Conservation (phyloP, 116 monocot species). For the Papilionanthe hybrid region DNA sequence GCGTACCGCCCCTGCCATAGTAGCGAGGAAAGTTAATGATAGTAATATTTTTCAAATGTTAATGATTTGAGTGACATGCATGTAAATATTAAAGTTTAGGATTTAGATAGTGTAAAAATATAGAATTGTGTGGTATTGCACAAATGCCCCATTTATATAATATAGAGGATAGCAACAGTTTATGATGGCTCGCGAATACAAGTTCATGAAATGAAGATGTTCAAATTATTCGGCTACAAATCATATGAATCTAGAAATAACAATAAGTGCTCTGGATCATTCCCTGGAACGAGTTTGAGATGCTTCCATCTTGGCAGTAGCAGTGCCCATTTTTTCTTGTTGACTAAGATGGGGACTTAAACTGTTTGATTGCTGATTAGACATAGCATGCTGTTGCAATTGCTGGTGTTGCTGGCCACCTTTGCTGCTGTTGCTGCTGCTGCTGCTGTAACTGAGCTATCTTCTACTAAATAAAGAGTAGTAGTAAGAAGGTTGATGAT, state of each 20-base stretch:
- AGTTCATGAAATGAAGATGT: background rate
- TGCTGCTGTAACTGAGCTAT: conserved; percentile 41
- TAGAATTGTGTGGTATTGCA: too few relatives aligned
- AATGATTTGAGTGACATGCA: too few relatives aligned
- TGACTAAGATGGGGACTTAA: conserved; percentile 25
- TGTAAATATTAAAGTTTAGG: too few relatives aligned
- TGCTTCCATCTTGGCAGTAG: conserved; percentile 30
- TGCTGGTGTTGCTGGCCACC: conserved; percentile 20
- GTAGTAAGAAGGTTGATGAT: conserved; percentile 4
- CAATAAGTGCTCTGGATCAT: conserved; percentile 16
- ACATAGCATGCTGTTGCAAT: conserved; percentile 32
- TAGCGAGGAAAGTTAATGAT: too few relatives aligned
- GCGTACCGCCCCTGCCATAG: too few relatives aligned
- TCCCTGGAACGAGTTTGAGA: conserved; percentile 62
- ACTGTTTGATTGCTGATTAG: conserved; percentile 34
- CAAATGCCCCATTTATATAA: too few relatives aligned
- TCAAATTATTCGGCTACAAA: background rate
- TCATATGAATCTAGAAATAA: background rate
- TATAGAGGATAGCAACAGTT: background rate
- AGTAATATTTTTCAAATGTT: too few relatives aligned
- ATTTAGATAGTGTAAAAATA: too few relatives aligned
- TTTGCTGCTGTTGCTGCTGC: conserved; percentile 32
- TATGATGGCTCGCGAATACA: background rate
- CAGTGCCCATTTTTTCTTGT: conserved; percentile 25
- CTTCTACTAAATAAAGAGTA: conserved; percentile 33